These are phyloP conservation scores for Chlorella sp. DNA, from an alignment of 139 green algal species.

Conservation along the genomic window DNA sequence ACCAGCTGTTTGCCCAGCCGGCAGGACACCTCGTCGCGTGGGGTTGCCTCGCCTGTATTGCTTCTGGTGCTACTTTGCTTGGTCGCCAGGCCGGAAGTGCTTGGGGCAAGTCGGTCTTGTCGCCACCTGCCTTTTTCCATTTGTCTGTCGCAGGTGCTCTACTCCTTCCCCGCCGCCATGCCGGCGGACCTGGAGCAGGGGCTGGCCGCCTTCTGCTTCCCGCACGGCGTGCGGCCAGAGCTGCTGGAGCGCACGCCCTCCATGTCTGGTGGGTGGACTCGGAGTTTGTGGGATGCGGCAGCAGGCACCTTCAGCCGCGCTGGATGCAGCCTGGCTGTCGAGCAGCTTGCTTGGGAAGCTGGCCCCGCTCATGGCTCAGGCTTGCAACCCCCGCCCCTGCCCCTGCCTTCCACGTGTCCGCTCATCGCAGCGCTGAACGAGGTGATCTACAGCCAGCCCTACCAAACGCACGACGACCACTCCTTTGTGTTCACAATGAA, in stretches of 20 bases:
- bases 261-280: conserved; percentile 47
- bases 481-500: conserved; percentile 86
- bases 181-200: conserved; percentile 48
- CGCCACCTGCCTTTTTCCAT: too few relatives aligned
- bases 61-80: too few relatives aligned
- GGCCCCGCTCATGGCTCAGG: too few relatives aligned
- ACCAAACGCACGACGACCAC: conserved; percentile 58
- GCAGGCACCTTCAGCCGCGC: too few relatives aligned
- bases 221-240: conserved; percentile 67
- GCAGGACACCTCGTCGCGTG: too few relatives aligned
- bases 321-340: too few relatives aligned
- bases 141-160: conserved; percentile 59
- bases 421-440: conserved; percentile 72
- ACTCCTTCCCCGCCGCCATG: conserved; percentile 51
- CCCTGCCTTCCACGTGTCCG: not conserved
- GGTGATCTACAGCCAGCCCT: conserved; percentile 76
- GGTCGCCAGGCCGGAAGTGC: too few relatives aligned
- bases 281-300: too few relatives aligned
- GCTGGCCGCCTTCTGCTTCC: conserved; percentile 84
- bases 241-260: conserved; percentile 76
- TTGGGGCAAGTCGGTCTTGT: too few relatives aligned
- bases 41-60: too few relatives aligned
- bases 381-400: not conserved
- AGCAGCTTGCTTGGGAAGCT: too few relatives aligned
- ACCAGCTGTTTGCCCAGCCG: too few relatives aligned